phyloP scores from a whole-genome alignment of 2,329 filamentous ascomycete species.

The Nothophoma quercina region DNA sequence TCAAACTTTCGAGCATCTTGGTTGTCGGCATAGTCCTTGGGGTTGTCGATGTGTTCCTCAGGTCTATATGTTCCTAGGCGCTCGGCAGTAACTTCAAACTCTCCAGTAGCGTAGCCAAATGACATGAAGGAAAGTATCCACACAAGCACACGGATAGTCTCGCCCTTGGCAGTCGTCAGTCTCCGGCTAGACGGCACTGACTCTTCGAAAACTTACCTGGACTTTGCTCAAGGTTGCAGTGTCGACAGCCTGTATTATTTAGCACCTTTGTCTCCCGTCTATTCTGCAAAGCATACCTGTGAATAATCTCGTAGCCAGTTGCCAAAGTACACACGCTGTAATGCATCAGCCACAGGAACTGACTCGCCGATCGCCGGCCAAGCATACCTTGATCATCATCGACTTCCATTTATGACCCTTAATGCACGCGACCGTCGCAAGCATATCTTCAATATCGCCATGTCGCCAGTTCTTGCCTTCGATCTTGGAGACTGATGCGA shows the following conservation, averaged over 20 bases:
- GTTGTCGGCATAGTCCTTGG: constrained; percentile 64
- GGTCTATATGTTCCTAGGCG: constrained; percentile 58
- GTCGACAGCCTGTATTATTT: constrained; percentile 60
- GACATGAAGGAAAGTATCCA: constrained; percentile 64
- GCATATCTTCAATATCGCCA: constrained; percentile 62
- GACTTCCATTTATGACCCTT: constrained; percentile 53
- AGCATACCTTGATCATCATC: constrained; percentile 54
- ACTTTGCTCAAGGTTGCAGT: constrained; percentile 62
- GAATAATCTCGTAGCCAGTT: constrained; percentile 61
- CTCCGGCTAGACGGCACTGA: constrained; percentile 23
- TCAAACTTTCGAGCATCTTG: constrained; percentile 85
- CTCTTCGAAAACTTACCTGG: constrained; percentile 37
- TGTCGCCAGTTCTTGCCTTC: constrained; percentile 61
- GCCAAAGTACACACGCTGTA: constrained; percentile 54
- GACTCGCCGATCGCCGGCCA: not conserved
- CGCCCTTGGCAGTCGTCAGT: constrained; percentile 48
- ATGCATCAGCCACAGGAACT: constrained; percentile 23
- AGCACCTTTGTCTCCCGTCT: constrained; percentile 45
- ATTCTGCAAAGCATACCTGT: constrained; percentile 55
- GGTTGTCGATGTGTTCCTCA: constrained; percentile 59
- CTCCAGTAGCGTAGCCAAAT: constrained; percentile 64
- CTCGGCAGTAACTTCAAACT: constrained; percentile 64
- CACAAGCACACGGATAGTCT: constrained; percentile 62
- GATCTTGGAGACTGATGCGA: constrained; percentile 48
- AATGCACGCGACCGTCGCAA: constrained; percentile 57